Conservation (phyloP, 257 asterid genomes). For the Jacaranda mimosifolia region DNA sequence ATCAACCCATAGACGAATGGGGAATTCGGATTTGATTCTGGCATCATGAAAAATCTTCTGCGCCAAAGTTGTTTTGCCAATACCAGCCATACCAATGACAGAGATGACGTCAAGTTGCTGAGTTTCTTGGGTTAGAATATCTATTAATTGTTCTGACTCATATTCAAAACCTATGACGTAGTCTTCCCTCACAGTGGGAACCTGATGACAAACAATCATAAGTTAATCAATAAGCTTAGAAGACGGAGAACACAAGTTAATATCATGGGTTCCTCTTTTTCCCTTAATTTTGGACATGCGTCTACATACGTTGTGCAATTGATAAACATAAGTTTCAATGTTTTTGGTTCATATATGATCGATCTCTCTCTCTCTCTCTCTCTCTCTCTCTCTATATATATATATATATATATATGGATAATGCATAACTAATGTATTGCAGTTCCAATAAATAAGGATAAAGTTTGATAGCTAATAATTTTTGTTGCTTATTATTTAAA, state of each 20-base stretch:
- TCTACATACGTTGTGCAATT: no score
- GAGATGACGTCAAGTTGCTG: not conserved
- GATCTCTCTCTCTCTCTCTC: no score
- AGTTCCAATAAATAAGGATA: no score
- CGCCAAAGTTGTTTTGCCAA: not conserved
- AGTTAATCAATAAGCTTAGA: no score
- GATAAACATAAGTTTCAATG: no score
- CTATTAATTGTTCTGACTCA: not conserved
- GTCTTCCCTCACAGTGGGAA: not conserved
- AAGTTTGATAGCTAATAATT: no score
- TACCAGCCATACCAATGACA: conserved; percentile 29
- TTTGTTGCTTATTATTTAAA: no score
- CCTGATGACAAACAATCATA: not conserved
- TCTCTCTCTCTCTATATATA: no score
- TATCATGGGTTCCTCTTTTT: not conserved
- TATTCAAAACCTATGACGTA: conserved; percentile 1
- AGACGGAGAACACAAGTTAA: no score
- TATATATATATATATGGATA: no score
- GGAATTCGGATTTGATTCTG: not conserved
- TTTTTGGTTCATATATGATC: no score
- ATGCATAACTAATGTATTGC: no score
- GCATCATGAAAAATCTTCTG: not conserved
- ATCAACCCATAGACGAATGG: conserved; percentile 16
- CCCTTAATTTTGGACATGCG: not conserved
- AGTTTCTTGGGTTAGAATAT: not conserved